These are phyloP conservation scores for Blumeria hordei DNA, from an alignment of 2,329 filamentous ascomycete genomes.

Conservation along the genomic window DNA sequence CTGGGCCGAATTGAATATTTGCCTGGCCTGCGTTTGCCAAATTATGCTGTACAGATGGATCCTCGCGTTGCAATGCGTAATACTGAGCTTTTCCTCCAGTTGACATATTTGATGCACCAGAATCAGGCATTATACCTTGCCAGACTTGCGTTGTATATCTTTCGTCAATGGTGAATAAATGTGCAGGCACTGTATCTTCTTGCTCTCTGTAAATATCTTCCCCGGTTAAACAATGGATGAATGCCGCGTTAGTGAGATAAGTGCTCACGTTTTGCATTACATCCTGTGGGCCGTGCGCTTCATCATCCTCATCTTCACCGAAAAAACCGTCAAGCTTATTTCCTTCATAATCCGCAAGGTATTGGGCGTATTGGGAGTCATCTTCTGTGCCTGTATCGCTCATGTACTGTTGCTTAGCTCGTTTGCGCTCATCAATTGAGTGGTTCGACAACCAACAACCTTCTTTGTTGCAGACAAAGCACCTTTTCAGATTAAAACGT, in stretches of 20 bases:
- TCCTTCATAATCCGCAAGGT: too few species aligned
- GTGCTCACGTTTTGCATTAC: too few species aligned
- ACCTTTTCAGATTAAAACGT: neutral
- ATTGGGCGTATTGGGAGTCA: too few species aligned
- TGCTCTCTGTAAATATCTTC: neutral
- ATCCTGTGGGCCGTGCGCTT: too few species aligned
- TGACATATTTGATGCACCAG: neutral
- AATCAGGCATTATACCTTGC: neutral
- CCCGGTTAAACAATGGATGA: neutral
- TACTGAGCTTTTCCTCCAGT: neutral
- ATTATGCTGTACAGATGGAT: neutral
- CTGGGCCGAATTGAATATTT: neutral
- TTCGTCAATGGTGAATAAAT: neutral
- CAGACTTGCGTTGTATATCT: neutral
- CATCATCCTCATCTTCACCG: too few species aligned
- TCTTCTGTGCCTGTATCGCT: too few species aligned
- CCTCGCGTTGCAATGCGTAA: neutral
- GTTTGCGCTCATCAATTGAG: too few species aligned
- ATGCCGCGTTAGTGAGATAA: neutral
- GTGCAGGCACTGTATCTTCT: neutral
- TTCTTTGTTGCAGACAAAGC: neutral
- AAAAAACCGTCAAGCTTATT: too few species aligned
- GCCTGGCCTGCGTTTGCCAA: neutral
- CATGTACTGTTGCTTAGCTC: too few species aligned
- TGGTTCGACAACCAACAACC: neutral